Base-by-base conservation (phyloP, 768 basidiomycete genomes). In the Asterophora parasitica region DNA sequence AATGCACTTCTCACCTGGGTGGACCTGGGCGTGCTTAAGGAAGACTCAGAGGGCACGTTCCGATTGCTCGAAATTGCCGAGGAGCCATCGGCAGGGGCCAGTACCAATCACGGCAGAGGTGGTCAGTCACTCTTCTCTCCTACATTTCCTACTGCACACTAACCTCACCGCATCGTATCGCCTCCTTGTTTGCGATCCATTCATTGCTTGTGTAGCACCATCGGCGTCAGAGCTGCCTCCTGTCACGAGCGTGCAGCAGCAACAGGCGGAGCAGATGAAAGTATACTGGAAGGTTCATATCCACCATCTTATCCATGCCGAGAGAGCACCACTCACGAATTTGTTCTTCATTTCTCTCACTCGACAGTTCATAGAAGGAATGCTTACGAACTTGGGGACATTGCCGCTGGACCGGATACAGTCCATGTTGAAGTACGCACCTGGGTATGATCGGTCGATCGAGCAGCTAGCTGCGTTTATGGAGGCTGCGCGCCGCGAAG, bases 1-100 rank as follows among this genome's bases (percentile, higher is more conserved):
- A 89, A 83, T 57, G 90, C 88, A 2, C 67, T 96, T 28, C 68
- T 78, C 35, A 91, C 85, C 16, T 97, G 94, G 94, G 76, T 82
- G 33, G 85, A 90, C 52, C 70, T 83, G 38, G 91, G 86, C 3
- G 83, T 96, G 7, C 58, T 97, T 46, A 87, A 83, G 61, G 85
- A 87, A 59, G 78, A 81, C 26, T 59, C 61, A 4, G 78, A 80
- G 45, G 73, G 80, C 42, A 65, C 69, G 11, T 92, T 87, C 65
- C 67, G 72, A 36, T 61, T 92, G 4, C 71, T 92, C 7, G 87
- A 89, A 56, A 64, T 76, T 10, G 73, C 73, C 2, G 81, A 83
- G 47, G 78, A 76, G 45, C 60, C 61, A n/a, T 61, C 60, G 0
- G 54, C 65, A 0, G 64, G 60, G 31, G 32, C 55, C 1, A 62